Evolutionary conservation across 2,329 filamentous ascomycete species (phyloP), one percentile per base, ranked within the genome.

Genomic region (Colletotrichum tanaceti): DNA sequence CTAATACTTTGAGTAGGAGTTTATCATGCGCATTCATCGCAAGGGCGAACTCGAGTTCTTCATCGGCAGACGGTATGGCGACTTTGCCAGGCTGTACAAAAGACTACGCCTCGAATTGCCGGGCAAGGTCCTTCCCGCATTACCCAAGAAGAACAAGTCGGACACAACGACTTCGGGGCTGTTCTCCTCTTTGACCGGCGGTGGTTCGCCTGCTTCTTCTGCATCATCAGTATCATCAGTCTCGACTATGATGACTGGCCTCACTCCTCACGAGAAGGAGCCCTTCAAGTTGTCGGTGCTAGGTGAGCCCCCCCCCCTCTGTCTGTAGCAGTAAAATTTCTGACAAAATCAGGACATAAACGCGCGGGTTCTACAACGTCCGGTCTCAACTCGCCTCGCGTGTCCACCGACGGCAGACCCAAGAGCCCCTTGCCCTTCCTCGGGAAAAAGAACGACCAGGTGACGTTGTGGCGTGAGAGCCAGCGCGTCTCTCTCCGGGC

Each of bases 131-230:
- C 84, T 99, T 3, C 93, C 94, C 13, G 89, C 93, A 1, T 82
- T 98, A 58, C 96, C 96, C 0, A 91, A 91, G 77, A 98, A 98
- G 86, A 98, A 98, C 79, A 97, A 95, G 79, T 87, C 90, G 22
- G 90, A 90, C 72, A 90, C 90, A 1, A 90, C 90, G 2, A 83
- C 91, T 7, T 85, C 87, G 1, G 84, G 83, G 32, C 77, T 91
- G 24, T 79, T 90, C 13, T 79, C 82, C 35, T 78, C 81, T 13
- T 75, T 88, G 70, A 83, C 81, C 47, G 87, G 86, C 24, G 86
- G 85, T 39, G 87, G 85, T 18, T 85, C 85, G 14, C 87, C 89
- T 71, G 91, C 93, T 70, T 92, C 93, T 49, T 93, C 95, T 77
- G 87, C 84, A 1, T 93, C 91, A 2, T 97, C 94, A 1, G 79